Base-by-base conservation (phyloP, 768 basidiomycete genomes). In the Tricholoma bakamatsutake region DNA sequence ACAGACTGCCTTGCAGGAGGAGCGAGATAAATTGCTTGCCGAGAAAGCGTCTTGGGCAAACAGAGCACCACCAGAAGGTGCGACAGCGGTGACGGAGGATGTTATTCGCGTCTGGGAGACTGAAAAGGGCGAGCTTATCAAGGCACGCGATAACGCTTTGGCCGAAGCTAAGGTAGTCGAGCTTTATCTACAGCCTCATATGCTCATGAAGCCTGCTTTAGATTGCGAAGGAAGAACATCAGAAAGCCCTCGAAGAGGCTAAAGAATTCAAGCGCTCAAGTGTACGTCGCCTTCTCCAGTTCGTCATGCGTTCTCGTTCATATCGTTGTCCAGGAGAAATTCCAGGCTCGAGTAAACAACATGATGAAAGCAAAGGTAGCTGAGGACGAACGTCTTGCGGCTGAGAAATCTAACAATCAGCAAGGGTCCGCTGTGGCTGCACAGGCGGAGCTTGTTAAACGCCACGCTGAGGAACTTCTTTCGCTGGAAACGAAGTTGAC, bases 381-480 rank as follows among this genome's bases (percentile, higher is more conserved):
- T 0, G 81, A 83, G 35, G 66, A 67, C 9, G 73, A 81, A 51
- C 71, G 71, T 1, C 78, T 80, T 64, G 75, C 77, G 18, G 72
- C 77, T 28, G 86, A 80, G 42, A 82, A 83, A 56, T 70, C 78
- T 7, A 80, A 80, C 59, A 71, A 60, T 43, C 84, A 83, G 59
- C 54, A 76, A 34, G 67, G 69, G 57, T 46, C 64, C 10, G 39
- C 57, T 8, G 52, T 63, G 27, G 65, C 68, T 15, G 66, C 59
- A 2, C 55, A 73, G n/a, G 67, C 80, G 5, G 81, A 81, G 34
- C 42, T 79, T 40, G 55, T 62, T 30, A 80, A 78, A 61, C 76
- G 76, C 37, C 87, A 88, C 59, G 75, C 77, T 0, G 81, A 82
- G 50, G 87, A 88, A 64, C 64, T 91, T 43, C 73, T 75, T 27